These are phyloP conservation scores for Backusella macrospora DNA, from an alignment of 192 early-diverging fungal genomes.

Conservation along the genomic window DNA sequence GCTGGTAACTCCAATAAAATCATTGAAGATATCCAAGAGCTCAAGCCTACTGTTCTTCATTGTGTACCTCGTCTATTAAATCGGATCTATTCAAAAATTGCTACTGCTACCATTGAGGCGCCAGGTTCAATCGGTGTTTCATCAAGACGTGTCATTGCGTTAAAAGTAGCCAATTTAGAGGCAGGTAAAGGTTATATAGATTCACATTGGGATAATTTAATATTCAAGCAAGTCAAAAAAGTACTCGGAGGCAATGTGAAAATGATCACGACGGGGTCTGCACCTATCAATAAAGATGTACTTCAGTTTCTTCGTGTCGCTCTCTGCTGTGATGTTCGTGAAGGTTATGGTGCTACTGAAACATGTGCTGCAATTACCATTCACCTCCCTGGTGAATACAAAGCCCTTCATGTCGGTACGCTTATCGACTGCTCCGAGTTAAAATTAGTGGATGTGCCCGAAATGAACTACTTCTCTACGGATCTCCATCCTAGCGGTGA, in stretches of 20 bases:
- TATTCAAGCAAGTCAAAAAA: conserved; percentile 85
- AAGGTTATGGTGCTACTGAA: conserved; percentile 60
- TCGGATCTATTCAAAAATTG: conserved; percentile 76
- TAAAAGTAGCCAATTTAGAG: conserved; percentile 63
- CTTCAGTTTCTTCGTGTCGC: conserved; percentile 69
- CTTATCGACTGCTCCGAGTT: conserved; percentile 68
- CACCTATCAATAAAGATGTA: conserved; percentile 68
- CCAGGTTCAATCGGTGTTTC: conserved; percentile 57
- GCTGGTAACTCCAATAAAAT: conserved; percentile 65
- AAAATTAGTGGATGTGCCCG: conserved; percentile 87
- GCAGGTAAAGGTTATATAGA: conserved; percentile 66
- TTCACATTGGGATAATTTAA: conserved; percentile 80
- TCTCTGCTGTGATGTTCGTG: conserved; percentile 64
- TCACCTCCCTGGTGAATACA: conserved; percentile 52
- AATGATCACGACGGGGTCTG: conserved; percentile 70
- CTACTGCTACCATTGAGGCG: conserved; percentile 56
- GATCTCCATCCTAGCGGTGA: conserved; percentile 88
- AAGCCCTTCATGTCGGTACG: conserved; percentile 66
- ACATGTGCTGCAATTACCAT: conserved; percentile 41
- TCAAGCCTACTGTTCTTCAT: conserved; percentile 82
- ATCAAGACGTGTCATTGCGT: conserved; percentile 59
- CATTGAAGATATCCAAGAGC: conserved; percentile 79
- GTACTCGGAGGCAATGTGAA: conserved; percentile 78
- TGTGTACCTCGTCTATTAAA: conserved; percentile 93
- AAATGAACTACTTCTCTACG: conserved; percentile 79